Base-by-base conservation (phyloP, 805 yeast genomes). In the Isabelozyma heimii region DNA sequence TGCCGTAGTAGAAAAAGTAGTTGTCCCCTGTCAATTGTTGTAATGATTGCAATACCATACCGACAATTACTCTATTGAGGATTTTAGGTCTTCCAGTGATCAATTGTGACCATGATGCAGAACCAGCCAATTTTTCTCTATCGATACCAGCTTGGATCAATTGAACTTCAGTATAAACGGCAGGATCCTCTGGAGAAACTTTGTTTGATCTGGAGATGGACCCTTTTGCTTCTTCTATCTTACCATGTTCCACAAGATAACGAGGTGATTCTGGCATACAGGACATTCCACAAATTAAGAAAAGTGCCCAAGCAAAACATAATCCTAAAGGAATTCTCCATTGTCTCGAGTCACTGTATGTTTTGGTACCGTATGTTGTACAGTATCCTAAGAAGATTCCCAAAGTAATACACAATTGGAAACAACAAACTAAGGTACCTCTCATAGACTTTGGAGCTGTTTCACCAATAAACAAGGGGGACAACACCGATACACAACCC, bases 341-440 rank as follows among this genome's bases (percentile, higher is more conserved):
- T 63, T 81, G 83, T 54, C 76, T 70, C 12, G 83, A 77, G 60
- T 75, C 77, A 24, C 51, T 27, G 61, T 76, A 77, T 44, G 63
- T 69, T 71, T 80, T 79, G 51, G 89, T 82, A 56, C 85, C 89
- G 62, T 73, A 85, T 47, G 81, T 82, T 42, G 83, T 75, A 68
- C 87, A 79, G 71, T 83, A 83, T 60, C 90, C 91, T 51, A 84
- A 66, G 63, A 85, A 81, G 56, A 85, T 85, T 72, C 90, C 91
- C 44, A 80, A 69, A 40, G 90, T 84, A 54, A 84, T 80, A 79
- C 79, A 81, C 64, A 85, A 73, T 69, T 85, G 91, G 75, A 79
- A 85, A 57, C 82, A 79, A 39, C 85, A 80, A 46, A 85, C 89
- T 50, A 85, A 74, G 38, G 87, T 75, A 66, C 90, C 90, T 80